phyloP scores from a whole-genome alignment of 2,329 filamentous ascomycete genomes.

The Fragosphaeria purpurea region DNA sequence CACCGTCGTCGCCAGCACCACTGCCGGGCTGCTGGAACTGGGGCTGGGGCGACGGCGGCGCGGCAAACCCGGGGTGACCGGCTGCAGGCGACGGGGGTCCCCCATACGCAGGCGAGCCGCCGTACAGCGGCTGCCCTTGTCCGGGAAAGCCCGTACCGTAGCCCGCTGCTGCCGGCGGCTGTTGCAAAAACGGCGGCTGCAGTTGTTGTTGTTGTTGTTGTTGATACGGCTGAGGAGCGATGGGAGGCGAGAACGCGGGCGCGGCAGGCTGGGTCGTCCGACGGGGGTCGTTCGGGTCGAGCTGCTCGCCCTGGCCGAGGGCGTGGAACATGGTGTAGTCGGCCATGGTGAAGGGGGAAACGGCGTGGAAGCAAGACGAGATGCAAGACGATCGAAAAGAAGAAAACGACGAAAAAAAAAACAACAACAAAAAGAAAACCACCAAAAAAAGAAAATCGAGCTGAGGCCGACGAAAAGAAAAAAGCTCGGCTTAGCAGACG shows the following conservation, averaged over 20 bases:
- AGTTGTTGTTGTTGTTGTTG: constrained; percentile 19
- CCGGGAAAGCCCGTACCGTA: constrained; percentile 25
- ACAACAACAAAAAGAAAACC: not conserved
- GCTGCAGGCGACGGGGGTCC: constrained; percentile 17
- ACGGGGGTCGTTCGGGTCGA: constrained; percentile 43
- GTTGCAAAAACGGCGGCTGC: not conserved
- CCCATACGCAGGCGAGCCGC: constrained; percentile 18
- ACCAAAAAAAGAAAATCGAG: not conserved
- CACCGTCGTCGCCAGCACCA: constrained; percentile 30
- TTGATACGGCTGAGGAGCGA: constrained; percentile 45
- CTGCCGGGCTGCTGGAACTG: constrained; percentile 14
- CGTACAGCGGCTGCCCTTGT: constrained; percentile 30
- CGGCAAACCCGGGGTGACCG: constrained; percentile 14
- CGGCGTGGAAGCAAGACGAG: not conserved
- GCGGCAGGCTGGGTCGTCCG: constrained; percentile 30
- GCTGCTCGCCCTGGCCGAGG: constrained; percentile 37
- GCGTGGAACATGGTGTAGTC: constrained; percentile 43
- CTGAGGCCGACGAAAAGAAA: not conserved
- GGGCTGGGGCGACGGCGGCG: constrained; percentile 15
- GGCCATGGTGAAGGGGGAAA: constrained; percentile 16
- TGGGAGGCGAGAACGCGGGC: constrained; percentile 40
- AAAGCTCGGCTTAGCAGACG: not conserved
- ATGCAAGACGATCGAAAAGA: not conserved
- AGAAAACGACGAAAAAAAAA: not conserved
- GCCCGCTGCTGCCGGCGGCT: constrained; percentile 10